phyloP scores from a whole-genome alignment of 2,329 filamentous ascomycete genomes.

The Sphaerulina vaccinii region DNA sequence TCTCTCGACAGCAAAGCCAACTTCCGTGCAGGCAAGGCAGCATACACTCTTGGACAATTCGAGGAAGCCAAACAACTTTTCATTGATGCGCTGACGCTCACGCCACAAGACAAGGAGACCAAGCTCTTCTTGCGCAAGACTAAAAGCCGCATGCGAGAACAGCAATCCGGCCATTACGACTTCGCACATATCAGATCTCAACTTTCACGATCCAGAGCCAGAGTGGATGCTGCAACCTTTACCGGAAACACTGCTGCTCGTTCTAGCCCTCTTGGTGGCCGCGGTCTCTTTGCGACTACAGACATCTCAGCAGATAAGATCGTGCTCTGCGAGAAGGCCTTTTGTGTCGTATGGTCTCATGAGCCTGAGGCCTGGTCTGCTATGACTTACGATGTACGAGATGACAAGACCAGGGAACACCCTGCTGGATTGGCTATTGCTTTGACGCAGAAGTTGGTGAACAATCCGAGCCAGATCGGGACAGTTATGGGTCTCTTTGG shows the following conservation, averaged over 20 bases:
- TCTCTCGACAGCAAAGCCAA: conserved; percentile 26
- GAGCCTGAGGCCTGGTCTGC: conserved; percentile 41
- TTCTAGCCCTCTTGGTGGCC: conserved; percentile 37
- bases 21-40: conserved; percentile 30
- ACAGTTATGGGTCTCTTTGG: conserved; percentile 22
- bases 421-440: conserved; percentile 29
- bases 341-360: conserved; percentile 19
- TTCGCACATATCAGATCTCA: conserved; percentile 22
- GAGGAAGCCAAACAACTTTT: conserved; percentile 16
- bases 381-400: conserved; percentile 44
- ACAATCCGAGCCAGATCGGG: conserved; percentile 41
- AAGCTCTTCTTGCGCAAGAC: conserved; percentile 15
- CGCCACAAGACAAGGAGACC: conserved; percentile 20
- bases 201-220: conserved; percentile 3
- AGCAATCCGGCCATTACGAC: conserved; percentile 24
- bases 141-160: conserved; percentile 23
- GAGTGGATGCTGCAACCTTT: conserved; percentile 27
- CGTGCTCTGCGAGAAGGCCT: conserved; percentile 41
- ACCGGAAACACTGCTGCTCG: conserved; percentile 9
- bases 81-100: conserved; percentile 9
- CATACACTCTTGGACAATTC: conserved; percentile 27
- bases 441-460: conserved; percentile 42
- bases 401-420: conserved; percentile 23
- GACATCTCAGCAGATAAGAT: conserved; percentile 42
- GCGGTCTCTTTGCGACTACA: conserved; percentile 45